Evolutionary conservation across 225 moss, liverwort and hornwort genomes (phyloP), one percentile per base, ranked within the genome.

Genomic region (Sphagnum tenellum): DNA sequence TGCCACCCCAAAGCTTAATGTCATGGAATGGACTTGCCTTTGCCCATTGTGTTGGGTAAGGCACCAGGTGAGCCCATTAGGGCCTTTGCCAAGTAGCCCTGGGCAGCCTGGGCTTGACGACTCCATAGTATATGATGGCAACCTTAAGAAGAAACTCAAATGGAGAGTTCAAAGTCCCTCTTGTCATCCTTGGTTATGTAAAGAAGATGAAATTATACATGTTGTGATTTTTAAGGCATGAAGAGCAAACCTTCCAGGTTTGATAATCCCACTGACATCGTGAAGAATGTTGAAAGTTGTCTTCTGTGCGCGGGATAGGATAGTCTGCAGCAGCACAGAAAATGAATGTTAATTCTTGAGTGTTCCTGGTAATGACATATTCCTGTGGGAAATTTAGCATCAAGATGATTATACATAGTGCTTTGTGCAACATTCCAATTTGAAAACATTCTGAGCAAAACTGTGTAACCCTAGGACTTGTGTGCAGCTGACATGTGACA

Each of bases 261-360:
- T 90, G 54, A 94, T 74, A 59, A 81, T 65, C 9, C 94, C 94
- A 66, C 85, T 87, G 59, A 94, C 83, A 51, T 89, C 74, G 5
- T 85, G 77, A 61, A 94, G 78, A 62, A 94, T 90, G 49, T 82
- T 74, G 46, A 94, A 47, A 9, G 71, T 80, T 3, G 74, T 77
- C 76, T 85, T 89, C 12, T 74, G 89, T 3, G 90, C 72, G 58
- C 82, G 68, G 2, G 86, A 79, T 52, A 90, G 46, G 52, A 45
- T 55, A 8, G 65, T 66, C 67, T 88, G 62, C 14, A 78, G 3
- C 59, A 63, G 29, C 29, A 29, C 29, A 29, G 29, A 29, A 29
- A 29, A 29, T 29, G 29, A 29, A 29, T 29, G 29, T 29, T 29
- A 29, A 29, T 29, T 29, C 29, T 29, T 29, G 29, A 29, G 1